A percentile compares a stretch with the other conserved stretches of the same genome.
Conservation (phyloP, 1,284 basidiomycete species). For the Ceratobasidium sp. region DNA sequence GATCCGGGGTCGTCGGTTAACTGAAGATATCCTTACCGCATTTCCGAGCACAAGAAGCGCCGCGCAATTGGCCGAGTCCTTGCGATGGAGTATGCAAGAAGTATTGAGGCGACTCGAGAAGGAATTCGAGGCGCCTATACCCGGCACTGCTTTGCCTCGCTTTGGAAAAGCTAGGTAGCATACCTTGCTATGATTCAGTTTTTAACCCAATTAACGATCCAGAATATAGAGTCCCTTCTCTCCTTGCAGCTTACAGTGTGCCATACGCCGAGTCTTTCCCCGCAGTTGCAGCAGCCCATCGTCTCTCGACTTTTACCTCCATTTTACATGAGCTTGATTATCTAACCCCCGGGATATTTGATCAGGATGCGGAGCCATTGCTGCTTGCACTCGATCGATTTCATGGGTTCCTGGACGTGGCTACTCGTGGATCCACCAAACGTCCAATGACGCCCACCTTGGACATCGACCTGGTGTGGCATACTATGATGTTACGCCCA, state of each 20-base stretch:
- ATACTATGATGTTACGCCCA: constrained; percentile 9
- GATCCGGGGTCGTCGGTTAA: neutral
- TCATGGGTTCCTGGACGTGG: constrained; percentile 11
- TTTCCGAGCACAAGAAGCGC: neutral
- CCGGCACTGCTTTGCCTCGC: neutral
- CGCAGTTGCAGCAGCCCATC: neutral
- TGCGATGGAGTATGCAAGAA: constrained; percentile 3
- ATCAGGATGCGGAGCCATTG: constrained; percentile 9
- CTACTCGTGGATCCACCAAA: constrained; percentile 6
- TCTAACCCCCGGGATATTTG: neutral
- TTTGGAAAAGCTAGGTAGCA: neutral
- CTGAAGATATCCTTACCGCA: neutral
- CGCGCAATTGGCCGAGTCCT: neutral
- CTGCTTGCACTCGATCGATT: constrained; percentile 11
- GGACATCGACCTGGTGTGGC: constrained; percentile 5
- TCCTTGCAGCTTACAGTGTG: neutral
- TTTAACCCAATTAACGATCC: neutral
- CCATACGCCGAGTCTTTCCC: neutral
- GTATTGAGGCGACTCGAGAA: neutral
- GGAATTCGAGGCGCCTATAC: neutral
- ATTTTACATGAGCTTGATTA: neutral
- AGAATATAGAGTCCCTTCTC: neutral
- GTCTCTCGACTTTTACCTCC: constrained; percentile 1
- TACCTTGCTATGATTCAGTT: neutral
- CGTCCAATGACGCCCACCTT: constrained; percentile 6